Evolutionary conservation across 73 alveolate genomes (phyloP).

Genomic region (Paramecium tetraurelia): DNA sequence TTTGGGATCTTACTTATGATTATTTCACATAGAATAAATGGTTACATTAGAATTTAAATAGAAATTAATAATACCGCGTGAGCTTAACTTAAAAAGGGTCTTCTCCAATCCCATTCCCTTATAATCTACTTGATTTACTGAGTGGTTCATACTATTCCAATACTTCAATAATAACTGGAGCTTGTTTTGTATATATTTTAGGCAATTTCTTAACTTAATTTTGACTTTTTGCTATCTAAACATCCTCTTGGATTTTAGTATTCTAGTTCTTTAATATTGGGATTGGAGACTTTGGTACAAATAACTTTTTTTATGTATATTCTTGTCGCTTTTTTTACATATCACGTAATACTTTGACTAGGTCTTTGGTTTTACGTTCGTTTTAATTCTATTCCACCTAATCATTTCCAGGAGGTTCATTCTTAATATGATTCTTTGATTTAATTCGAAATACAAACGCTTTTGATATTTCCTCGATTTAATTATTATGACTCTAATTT

Average conservation of each 20-base stretch:
- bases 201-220: background rate
- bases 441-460: background rate
- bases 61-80: background rate
- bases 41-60: background rate
- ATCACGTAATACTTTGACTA: background rate
- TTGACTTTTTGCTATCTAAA: background rate
- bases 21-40: background rate
- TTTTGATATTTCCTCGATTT: background rate
- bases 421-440: background rate
- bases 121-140: background rate
- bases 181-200: background rate
- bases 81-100: background rate
- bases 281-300: background rate
- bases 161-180: background rate
- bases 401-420: background rate
- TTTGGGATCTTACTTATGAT: background rate
- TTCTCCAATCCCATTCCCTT: background rate
- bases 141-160: background rate
- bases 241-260: background rate
- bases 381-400: background rate
- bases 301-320: background rate
- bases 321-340: conserved; percentile 8
- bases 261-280: background rate
- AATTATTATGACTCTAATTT: background rate
- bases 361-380: background rate